These are phyloP conservation scores for Magnusiomyces tetraspermus DNA, from an alignment of 1,139 yeast genomes.

Conservation along the genomic window DNA sequence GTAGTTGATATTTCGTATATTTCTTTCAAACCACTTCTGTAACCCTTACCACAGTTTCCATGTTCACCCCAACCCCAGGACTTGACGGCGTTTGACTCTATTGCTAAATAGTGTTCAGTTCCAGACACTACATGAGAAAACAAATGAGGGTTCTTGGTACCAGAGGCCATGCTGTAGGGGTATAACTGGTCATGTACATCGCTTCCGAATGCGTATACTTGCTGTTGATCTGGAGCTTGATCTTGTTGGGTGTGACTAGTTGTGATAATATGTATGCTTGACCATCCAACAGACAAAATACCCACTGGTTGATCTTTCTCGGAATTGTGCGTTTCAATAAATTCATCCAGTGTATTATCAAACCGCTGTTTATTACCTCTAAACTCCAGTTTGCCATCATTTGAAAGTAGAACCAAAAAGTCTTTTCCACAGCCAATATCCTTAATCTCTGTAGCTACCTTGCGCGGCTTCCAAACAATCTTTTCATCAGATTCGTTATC, in stretches of 20 bases:
- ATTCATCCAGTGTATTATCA: neutral
- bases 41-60: constrained; percentile 72
- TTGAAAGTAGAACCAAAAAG: neutral
- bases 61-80: constrained; percentile 99
- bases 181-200: constrained; percentile 64
- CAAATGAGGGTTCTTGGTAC: constrained; percentile 8
- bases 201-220: constrained; percentile 51
- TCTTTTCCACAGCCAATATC: constrained; percentile 7
- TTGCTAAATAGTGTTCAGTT: constrained; percentile 73
- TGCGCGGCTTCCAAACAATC: constrained; percentile 22
- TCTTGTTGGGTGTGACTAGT: constrained; percentile 16
- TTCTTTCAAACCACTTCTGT: constrained; percentile 9
- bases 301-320: neutral
- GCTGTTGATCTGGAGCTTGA: neutral
- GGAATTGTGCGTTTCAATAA: neutral
- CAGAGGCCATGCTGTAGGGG: constrained; percentile 21
- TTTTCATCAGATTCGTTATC: constrained; percentile 20
- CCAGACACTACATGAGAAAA: constrained; percentile 43
- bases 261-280: constrained; percentile 49
- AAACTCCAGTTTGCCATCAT: neutral
- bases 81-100: constrained; percentile 31
- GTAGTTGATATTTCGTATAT: constrained; percentile 1
- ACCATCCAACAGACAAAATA: constrained; percentile 55
- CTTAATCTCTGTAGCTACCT: neutral
- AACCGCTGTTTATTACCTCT: neutral